Percentiles rank a stretch among this genome's conserved stretches.
These are phyloP conservation scores for Alnus glutinosa DNA, from an alignment of 306 rosid genomes.

Conservation along the genomic window DNA sequence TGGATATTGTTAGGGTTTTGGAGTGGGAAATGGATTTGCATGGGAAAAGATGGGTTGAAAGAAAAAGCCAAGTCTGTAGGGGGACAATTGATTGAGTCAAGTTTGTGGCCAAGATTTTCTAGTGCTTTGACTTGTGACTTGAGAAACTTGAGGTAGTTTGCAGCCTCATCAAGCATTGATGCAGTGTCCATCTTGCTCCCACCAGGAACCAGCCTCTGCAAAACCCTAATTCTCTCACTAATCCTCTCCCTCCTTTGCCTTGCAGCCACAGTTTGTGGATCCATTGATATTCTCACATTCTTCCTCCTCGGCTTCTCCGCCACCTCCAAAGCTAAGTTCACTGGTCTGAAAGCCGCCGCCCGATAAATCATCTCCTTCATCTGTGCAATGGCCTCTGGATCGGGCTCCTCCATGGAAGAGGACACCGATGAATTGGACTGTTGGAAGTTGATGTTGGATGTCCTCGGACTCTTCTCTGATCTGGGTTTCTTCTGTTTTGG, in stretches of 20 bases:
- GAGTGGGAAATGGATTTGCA: conserved; percentile 51
- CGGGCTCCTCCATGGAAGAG: conserved; percentile 63
- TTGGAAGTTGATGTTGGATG: conserved; percentile 79
- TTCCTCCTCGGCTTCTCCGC: conserved; percentile 78
- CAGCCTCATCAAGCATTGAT: conserved; percentile 97
- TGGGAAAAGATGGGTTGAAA: conserved; percentile 86
- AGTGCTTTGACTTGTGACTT: conserved; percentile 79
- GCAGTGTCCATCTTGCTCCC: conserved; percentile 99
- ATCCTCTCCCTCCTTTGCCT: conserved; percentile 93
- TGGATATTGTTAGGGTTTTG: conserved; percentile 46
- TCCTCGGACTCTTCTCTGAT: conserved; percentile 46
- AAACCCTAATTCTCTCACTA: conserved; percentile 80
- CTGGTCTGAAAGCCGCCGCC: conserved; percentile 91
- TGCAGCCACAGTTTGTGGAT: conserved; percentile 96
- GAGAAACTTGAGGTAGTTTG: conserved; percentile 86
- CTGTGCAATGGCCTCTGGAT: conserved; percentile 83
- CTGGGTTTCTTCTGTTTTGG: conserved; percentile 63
- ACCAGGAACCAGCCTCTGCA: conserved; percentile 91
- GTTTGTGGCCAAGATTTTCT: conserved; percentile 69
- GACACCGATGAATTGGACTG: conserved; percentile 57
- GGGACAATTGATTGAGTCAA: conserved; percentile 60
- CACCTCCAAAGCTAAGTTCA: conserved; percentile 69
- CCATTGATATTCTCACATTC: conserved; percentile 81
- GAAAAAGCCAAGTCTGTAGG: conserved; percentile 69
- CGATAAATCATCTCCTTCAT: conserved; percentile 97